phyloP scores from a whole-genome alignment of 1,284 basidiomycete species.

The Fomitopsis palustris region DNA sequence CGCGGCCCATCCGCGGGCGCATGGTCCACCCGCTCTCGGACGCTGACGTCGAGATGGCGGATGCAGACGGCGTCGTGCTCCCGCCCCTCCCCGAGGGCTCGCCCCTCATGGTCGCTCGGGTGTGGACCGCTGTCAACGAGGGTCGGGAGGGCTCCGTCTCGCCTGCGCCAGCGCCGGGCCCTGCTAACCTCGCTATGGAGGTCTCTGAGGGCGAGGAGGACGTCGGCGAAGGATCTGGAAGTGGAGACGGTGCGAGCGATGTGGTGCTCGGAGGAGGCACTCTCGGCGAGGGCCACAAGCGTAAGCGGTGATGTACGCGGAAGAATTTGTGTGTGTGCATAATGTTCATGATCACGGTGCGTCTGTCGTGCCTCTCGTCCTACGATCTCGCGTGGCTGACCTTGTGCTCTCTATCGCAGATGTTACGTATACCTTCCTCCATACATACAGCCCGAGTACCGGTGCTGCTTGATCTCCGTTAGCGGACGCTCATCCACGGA shows the following conservation, averaged over 20 bases:
- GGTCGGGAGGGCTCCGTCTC: slow-evolving; percentile 15
- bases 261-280: slow-evolving; percentile 16
- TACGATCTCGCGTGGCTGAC: background rate
- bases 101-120: slow-evolving; percentile 15
- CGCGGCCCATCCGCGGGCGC: slow-evolving; percentile 17
- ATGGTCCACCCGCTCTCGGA: slow-evolving; percentile 18
- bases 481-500: background rate
- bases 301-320: slow-evolving; percentile 23
- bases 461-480: background rate
- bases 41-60: slow-evolving; percentile 30
- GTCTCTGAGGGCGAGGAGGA: slow-evolving; percentile 24
- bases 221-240: slow-evolving; percentile 19
- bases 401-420: background rate
- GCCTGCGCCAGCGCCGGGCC: slow-evolving; percentile 19
- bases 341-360: background rate
- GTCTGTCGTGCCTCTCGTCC: background rate
- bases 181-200: slow-evolving; percentile 14
- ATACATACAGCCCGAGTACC: background rate
- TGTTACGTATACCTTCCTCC: background rate
- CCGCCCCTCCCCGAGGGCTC: slow-evolving; percentile 29
- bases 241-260: slow-evolving; percentile 22
- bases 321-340: background rate
- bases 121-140: slow-evolving; percentile 18
- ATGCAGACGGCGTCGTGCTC: slow-evolving; percentile 16
- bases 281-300: slow-evolving; percentile 25